Conservation (phyloP, 2,329 filamentous ascomycete species). For the Cercospora nicotianae region DNA sequence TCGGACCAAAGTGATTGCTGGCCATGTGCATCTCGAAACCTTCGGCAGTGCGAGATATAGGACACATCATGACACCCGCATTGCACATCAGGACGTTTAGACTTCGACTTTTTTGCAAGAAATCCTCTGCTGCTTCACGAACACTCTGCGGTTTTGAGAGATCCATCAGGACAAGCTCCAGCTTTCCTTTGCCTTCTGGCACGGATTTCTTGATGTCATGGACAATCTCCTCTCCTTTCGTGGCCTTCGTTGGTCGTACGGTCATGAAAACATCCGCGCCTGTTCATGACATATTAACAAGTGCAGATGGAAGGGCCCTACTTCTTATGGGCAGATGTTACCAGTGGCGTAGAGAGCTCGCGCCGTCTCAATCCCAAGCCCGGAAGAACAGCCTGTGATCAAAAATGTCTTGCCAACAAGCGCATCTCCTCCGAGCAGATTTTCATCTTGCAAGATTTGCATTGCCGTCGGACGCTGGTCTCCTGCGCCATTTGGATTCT, state of each 20-base stretch:
- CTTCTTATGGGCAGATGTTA: not conserved
- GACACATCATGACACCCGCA: conserved; percentile 16
- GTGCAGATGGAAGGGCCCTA: not conserved
- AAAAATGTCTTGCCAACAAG: conserved; percentile 14
- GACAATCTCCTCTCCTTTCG: conserved; percentile 2
- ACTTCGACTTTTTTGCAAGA: conserved; percentile 7
- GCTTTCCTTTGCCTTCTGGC: not conserved
- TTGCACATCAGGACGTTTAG: conserved; percentile 23
- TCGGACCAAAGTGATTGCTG: conserved; percentile 49
- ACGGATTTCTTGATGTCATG: not conserved
- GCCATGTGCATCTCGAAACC: conserved; percentile 52
- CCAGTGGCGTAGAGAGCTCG: conserved; percentile 10
- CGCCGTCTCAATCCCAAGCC: conserved; percentile 17
- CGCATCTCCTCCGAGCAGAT: conserved; percentile 1
- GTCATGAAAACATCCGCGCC: conserved; percentile 15
- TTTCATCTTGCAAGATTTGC: conserved; percentile 16
- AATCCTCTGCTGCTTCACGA: conserved; percentile 31
- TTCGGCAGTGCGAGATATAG: conserved; percentile 2
- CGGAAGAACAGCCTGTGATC: conserved; percentile 17
- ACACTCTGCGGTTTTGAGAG: conserved; percentile 35
- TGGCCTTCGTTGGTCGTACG: not conserved
- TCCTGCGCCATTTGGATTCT: conserved; percentile 8
- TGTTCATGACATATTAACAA: not conserved
- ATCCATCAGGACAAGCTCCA: conserved; percentile 26
- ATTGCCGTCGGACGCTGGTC: conserved; percentile 13